phyloP scores from a whole-genome alignment of 2,329 filamentous ascomycete genomes.

The Trichoderma sp. region DNA sequence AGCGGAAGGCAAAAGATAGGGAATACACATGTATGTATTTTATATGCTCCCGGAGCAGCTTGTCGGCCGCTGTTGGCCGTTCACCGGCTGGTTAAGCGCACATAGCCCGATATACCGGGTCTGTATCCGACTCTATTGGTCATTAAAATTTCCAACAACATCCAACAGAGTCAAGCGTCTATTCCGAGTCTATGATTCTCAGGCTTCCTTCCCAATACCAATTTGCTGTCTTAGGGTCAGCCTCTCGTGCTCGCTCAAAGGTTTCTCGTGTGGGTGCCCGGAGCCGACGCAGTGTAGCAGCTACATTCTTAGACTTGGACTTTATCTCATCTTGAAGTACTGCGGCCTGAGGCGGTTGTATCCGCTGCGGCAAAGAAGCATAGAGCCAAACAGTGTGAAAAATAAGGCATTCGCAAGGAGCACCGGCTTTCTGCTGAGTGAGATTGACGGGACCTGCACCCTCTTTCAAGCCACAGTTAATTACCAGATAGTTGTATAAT shows the following conservation, averaged over 20 bases:
- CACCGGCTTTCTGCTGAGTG: constrained; percentile 54
- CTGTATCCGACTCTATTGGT: no score
- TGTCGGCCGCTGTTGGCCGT: no score
- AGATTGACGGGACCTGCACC: constrained; percentile 53
- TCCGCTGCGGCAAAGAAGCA: constrained; percentile 45
- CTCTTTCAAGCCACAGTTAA: constrained; percentile 43
- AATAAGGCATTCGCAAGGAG: constrained; percentile 50
- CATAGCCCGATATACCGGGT: no score
- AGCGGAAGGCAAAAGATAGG: background rate
- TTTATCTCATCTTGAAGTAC: background rate
- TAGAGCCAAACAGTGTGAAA: constrained; percentile 59
- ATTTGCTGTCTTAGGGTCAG: background rate
- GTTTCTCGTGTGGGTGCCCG: background rate
- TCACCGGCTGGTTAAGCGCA: no score
- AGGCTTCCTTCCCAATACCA: constrained; percentile 2
- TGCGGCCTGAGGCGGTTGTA: constrained; percentile 35
- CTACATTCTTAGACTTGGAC: background rate
- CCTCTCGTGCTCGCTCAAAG: background rate
- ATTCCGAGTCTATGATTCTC: background rate
- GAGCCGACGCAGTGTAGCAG: background rate
- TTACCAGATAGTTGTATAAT: constrained; percentile 53
- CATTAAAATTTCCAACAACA: background rate
- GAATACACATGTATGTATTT: background rate
- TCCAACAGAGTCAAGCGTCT: background rate
- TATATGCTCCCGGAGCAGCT: no score